A percentile compares a stretch with the other conserved stretches of the same genome.
These are phyloP conservation scores for Guadua angustifolia DNA, from an alignment of 176 grass and related monocot genomes.

Conservation along the genomic window DNA sequence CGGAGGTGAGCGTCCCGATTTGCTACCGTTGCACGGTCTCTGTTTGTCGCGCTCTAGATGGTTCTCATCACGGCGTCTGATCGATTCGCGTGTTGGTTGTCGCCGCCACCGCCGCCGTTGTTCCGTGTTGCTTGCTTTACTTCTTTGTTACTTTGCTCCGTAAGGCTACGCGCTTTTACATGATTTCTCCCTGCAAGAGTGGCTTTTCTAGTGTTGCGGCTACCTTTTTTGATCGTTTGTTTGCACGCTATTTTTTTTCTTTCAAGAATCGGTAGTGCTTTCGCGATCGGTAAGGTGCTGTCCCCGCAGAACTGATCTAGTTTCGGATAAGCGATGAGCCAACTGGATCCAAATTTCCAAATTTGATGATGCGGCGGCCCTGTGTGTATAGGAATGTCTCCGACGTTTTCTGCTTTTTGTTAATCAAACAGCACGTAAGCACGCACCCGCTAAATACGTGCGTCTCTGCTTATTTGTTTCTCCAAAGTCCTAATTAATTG, in stretches of 20 bases:
- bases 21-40: neutral
- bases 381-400: neutral
- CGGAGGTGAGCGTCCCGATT: conserved; percentile 52
- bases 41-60: neutral
- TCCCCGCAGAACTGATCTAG: conserved; percentile 25
- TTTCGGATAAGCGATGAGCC: conserved; percentile 27
- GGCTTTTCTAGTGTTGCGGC: neutral
- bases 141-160: neutral
- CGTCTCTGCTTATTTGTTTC: neutral
- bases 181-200: neutral
- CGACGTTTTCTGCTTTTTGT: neutral
- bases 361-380: neutral
- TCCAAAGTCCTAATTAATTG: neutral
- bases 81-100: neutral
- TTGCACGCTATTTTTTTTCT: neutral
- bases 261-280: neutral
- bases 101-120: neutral
- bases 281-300: conserved; percentile 35
- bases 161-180: conserved; percentile 8
- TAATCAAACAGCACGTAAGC: neutral
- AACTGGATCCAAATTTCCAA: neutral
- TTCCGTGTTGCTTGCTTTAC: neutral
- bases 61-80: neutral
- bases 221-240: neutral
- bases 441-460: neutral